A percentile compares a stretch with the other conserved stretches of the same genome.
Evolutionary conservation across 805 yeast species (phyloP).

Genomic region (Wickerhamomyces sydowiorum): DNA sequence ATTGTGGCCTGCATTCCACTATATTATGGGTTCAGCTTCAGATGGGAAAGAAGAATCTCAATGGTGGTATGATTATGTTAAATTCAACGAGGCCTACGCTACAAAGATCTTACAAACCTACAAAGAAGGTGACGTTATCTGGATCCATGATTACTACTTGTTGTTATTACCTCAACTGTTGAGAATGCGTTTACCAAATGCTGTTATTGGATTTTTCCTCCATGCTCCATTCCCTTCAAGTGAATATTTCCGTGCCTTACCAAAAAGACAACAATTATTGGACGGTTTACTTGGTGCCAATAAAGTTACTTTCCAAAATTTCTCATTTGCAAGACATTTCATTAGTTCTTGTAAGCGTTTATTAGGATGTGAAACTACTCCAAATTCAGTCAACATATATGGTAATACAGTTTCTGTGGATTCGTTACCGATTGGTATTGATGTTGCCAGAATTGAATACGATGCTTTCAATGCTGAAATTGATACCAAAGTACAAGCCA

Average conservation of each 20-base stretch:
- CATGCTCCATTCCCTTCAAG: conserved; percentile 95
- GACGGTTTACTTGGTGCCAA: conserved; percentile 93
- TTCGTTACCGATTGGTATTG: conserved; percentile 86
- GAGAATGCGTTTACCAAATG: conserved; percentile 69
- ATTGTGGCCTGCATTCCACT: conserved; percentile 93
- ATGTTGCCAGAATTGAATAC: conserved; percentile 58
- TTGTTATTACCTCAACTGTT: conserved; percentile 77
- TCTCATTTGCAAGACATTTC: conserved; percentile 85
- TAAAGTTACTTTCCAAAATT: conserved; percentile 79
- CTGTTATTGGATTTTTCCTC: conserved; percentile 69
- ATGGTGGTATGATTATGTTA: conserved; percentile 88
- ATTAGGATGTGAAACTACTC: conserved; percentile 57
- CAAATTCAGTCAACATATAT: conserved; percentile 56
- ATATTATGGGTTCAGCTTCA: conserved; percentile 72
- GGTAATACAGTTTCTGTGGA: conserved; percentile 73
- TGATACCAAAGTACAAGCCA: conserved; percentile 58
- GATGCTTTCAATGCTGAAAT: conserved; percentile 45
- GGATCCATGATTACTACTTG: conserved; percentile 90
- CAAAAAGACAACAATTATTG: conserved; percentile 74
- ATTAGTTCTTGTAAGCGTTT: conserved; percentile 85
- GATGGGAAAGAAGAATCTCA: conserved; percentile 65
- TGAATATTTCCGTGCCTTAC: conserved; percentile 86
- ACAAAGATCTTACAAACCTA: conserved; percentile 68
- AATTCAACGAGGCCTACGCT: conserved; percentile 86
- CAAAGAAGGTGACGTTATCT: conserved; percentile 82